These are phyloP conservation scores for Isoetes taiwanensis DNA, from an alignment of 75 land plant genomes.

Conservation along the genomic window DNA sequence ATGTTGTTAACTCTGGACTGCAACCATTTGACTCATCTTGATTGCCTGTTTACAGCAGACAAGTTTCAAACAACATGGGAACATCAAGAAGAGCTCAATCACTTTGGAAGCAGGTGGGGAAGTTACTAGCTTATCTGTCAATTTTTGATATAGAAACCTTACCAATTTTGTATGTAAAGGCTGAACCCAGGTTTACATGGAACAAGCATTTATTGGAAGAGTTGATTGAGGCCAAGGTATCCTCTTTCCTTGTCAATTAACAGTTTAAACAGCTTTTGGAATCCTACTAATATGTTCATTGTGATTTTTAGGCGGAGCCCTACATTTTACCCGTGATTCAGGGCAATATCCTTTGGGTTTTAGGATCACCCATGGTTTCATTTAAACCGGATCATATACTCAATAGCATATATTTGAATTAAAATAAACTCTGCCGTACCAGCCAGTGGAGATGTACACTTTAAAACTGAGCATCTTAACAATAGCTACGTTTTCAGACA, in stretches of 20 bases:
- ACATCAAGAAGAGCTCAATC: slow-evolving; percentile 32
- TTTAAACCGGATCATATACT: too few species aligned
- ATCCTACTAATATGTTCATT: not conserved
- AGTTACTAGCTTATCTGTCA: too few species aligned
- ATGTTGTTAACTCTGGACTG: too few species aligned
- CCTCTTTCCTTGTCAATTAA: not conserved
- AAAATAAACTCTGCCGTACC: too few species aligned
- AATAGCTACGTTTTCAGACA: too few species aligned
- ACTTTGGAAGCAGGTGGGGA: slow-evolving; percentile 92
- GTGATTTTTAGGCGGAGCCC: slow-evolving; percentile 47
- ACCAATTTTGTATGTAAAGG: too few species aligned
- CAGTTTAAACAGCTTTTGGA: not conserved
- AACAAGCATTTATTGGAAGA: slow-evolving; percentile 71
- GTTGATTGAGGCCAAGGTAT: slow-evolving; percentile 75
- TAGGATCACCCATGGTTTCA: too few species aligned
- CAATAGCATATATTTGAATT: too few species aligned
- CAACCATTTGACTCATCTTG: too few species aligned
- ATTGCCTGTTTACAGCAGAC: slow-evolving; percentile 51
- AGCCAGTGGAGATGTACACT: too few species aligned
- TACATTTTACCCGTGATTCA: slow-evolving; percentile 77
- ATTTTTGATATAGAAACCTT: too few species aligned
- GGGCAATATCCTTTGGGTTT: slow-evolving; percentile 90
- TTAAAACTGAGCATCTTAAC: too few species aligned
- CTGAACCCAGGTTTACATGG: slow-evolving; percentile 92
- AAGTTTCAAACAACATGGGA: slow-evolving; percentile 30